Conservation (phyloP, 805 yeast species). For the Lachancea cidri region DNA sequence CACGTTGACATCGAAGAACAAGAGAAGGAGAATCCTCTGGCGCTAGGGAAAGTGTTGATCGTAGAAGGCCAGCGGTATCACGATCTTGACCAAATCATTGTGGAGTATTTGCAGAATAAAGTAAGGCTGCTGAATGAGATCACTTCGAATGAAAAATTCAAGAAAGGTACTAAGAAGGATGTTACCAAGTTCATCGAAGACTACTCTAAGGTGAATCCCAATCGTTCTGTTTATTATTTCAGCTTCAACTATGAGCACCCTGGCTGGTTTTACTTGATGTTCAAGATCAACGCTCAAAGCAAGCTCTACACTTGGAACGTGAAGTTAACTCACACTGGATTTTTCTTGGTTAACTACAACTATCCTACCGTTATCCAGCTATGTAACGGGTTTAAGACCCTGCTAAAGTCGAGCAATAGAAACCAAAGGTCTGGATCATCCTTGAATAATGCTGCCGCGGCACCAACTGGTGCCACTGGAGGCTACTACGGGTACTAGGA, state of each 20-base stretch:
- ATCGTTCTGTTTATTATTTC: conserved; percentile 84
- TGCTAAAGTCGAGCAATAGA: conserved; percentile 35
- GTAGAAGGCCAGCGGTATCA: conserved; percentile 70
- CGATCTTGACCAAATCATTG: conserved; percentile 91
- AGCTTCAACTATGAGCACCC: conserved; percentile 87
- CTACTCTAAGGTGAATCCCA: conserved; percentile 86
- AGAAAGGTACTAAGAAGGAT: conserved; percentile 66
- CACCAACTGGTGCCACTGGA: conserved; percentile 7
- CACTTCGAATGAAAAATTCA: conserved; percentile 83
- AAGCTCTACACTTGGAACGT: conserved; percentile 84
- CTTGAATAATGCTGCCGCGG: conserved; percentile 4
- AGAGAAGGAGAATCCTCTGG: conserved; percentile 56
- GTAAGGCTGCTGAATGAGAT: conserved; percentile 80
- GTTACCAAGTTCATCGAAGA: conserved; percentile 83
- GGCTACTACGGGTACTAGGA: conserved; percentile 13
- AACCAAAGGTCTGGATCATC: conserved; percentile 7
- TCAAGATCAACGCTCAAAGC: conserved; percentile 70
- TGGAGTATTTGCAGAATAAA: conserved; percentile 78
- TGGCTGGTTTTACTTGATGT: conserved; percentile 86
- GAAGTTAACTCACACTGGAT: conserved; percentile 84
- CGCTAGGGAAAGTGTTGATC: conserved; percentile 50
- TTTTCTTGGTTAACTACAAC: conserved; percentile 65
- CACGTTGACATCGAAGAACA: conserved; percentile 83
- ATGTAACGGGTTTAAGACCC: conserved; percentile 91
- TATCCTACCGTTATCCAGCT: conserved; percentile 87